Evolutionary conservation across 768 basidiomycete species (phyloP).

Genomic region (Xerocomellus dryophilus): DNA sequence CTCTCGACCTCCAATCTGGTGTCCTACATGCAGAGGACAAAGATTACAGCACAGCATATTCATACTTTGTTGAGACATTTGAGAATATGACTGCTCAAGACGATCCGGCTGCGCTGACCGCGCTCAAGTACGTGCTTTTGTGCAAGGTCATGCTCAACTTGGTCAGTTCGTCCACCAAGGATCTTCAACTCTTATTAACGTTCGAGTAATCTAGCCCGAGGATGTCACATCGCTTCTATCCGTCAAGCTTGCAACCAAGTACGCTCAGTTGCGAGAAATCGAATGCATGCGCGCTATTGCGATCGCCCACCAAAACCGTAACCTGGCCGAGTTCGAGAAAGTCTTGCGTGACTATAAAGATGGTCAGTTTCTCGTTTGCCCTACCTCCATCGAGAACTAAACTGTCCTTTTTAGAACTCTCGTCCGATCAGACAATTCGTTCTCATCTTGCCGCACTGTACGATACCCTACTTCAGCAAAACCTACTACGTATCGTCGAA

Average conservation of each 20-base stretch:
- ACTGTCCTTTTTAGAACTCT: constrained; percentile 62
- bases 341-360: constrained; percentile 83
- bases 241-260: constrained; percentile 85
- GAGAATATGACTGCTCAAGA: constrained; percentile 83
- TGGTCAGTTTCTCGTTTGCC: constrained; percentile 40
- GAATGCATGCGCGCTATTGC: constrained; percentile 96
- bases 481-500: constrained; percentile 91
- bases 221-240: constrained; percentile 85
- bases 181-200: neutral
- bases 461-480: constrained; percentile 95
- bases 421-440: constrained; percentile 92
- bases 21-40: constrained; percentile 95
- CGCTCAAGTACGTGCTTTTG: constrained; percentile 95
- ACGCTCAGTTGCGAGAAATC: constrained; percentile 83
- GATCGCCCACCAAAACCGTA: constrained; percentile 87
- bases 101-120: constrained; percentile 69
- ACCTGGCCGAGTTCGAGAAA: constrained; percentile 85
- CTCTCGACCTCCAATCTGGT: constrained; percentile 68
- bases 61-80: constrained; percentile 96
- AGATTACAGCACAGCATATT: constrained; percentile 95
- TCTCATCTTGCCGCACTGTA: constrained; percentile 92
- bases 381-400: neutral
- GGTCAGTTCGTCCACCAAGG: constrained; percentile 44
- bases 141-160: constrained; percentile 98
- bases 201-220: constrained; percentile 61